These are phyloP conservation scores for Lachnellula occidentalis DNA, from an alignment of 2,329 filamentous ascomycete genomes.

Conservation along the genomic window DNA sequence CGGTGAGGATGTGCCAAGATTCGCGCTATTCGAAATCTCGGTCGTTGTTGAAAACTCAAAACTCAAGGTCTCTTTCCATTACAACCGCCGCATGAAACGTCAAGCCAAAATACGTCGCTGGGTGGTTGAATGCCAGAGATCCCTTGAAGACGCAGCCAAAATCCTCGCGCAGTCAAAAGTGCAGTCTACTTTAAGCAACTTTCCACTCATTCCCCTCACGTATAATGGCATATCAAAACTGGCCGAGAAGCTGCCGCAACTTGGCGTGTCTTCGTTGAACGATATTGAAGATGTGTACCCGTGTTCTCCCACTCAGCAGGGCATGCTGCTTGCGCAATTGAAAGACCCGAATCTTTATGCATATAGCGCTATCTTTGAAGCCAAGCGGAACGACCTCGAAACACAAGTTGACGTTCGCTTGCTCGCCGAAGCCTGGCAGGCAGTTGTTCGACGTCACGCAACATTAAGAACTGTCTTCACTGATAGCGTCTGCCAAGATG, in stretches of 20 bases:
- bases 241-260: background rate
- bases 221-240: slow-evolving; percentile 5
- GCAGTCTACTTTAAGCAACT: slow-evolving; percentile 10
- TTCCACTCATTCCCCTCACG: slow-evolving; percentile 11
- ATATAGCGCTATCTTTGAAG: background rate
- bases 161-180: background rate
- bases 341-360: slow-evolving; percentile 5
- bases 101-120: slow-evolving; percentile 7
- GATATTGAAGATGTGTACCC: slow-evolving; percentile 17
- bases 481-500: slow-evolving; percentile 14
- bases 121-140: background rate
- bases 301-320: slow-evolving; percentile 16
- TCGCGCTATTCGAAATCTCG: slow-evolving; percentile 13
- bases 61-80: slow-evolving; percentile 6
- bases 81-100: slow-evolving; percentile 9
- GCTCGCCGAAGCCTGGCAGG: slow-evolving; percentile 18
- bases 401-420: slow-evolving; percentile 14
- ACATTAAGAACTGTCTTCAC: slow-evolving; percentile 19
- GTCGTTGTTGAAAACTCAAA: slow-evolving; percentile 4
- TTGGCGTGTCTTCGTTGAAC: slow-evolving; percentile 4
- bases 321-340: slow-evolving; percentile 12
- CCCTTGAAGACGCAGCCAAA: slow-evolving; percentile 2
- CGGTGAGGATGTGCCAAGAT: slow-evolving; percentile 31
- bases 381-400: background rate
- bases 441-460: slow-evolving; percentile 13